Percentiles rank a stretch among this genome's conserved stretches.
These are phyloP conservation scores for Saccharomyces hybrid DNA, from an alignment of 1,139 yeast genomes.

Conservation along the genomic window DNA sequence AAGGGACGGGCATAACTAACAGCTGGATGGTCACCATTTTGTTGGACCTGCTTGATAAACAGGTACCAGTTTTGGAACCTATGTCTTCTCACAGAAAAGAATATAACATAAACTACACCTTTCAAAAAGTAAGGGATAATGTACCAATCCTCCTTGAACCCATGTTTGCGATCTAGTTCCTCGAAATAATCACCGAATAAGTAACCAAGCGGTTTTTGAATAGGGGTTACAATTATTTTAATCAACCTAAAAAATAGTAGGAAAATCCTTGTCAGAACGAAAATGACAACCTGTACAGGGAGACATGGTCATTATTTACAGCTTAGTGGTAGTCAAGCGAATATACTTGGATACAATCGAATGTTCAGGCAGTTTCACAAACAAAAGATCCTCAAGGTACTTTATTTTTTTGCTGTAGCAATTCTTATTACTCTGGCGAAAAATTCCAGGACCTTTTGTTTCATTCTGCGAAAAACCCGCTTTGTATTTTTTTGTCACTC, in stretches of 20 bases:
- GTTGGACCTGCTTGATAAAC: conserved; percentile 46
- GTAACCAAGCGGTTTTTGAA: conserved; percentile 12
- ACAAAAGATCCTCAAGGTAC: background rate
- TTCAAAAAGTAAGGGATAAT: conserved; percentile 40
- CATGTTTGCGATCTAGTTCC: conserved; percentile 43
- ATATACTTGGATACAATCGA: background rate
- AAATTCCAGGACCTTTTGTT: background rate
- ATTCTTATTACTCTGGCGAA: background rate
- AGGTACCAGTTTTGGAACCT: conserved; percentile 60
- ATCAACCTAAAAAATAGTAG: conserved; percentile 15
- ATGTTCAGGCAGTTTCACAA: background rate
- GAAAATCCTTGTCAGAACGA: conserved; percentile 14
- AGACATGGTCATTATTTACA: conserved; percentile 4
- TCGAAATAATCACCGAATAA: conserved; percentile 17
- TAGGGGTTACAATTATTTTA: conserved; percentile 15
- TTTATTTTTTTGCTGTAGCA: background rate
- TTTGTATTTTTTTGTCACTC: background rate
- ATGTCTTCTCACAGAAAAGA: conserved; percentile 37
- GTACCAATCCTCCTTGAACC: conserved; percentile 47
- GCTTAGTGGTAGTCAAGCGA: background rate
- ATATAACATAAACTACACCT: conserved; percentile 40
- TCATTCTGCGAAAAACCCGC: background rate
- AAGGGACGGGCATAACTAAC: conserved; percentile 57
- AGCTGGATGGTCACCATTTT: conserved; percentile 49
- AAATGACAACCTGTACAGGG: conserved; percentile 8